Evolutionary conservation across 345 rosid genomes (phyloP).

Genomic region (Bruguiera gymnorhiza): DNA sequence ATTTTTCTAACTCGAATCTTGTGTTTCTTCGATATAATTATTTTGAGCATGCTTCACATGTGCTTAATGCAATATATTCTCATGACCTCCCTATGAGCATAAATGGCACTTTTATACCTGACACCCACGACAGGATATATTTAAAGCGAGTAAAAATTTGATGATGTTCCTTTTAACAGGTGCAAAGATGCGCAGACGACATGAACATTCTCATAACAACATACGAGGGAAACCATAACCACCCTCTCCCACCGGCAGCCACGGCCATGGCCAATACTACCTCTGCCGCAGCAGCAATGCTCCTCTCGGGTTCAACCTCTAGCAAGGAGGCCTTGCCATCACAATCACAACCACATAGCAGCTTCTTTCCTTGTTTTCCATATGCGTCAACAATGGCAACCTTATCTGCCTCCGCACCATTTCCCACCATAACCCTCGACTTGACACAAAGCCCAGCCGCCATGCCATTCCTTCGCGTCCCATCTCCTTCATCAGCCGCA

Average conservation of each 20-base stretch:
- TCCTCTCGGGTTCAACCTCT: slow-evolving; percentile 68
- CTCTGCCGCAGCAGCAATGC: slow-evolving; percentile 89
- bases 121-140: background rate
- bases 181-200: slow-evolving; percentile 90
- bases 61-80: no score
- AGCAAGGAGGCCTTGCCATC: slow-evolving; percentile 49
- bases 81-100: no score
- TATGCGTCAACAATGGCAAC: slow-evolving; percentile 78
- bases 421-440: slow-evolving; percentile 92
- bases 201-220: slow-evolving; percentile 71
- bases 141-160: background rate
- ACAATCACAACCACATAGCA: slow-evolving; percentile 9
- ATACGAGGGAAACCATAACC: slow-evolving; percentile 92
- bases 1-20: no score
- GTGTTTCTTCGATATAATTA: no score
- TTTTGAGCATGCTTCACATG: no score
- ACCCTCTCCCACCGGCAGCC: slow-evolving; percentile 92
- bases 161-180: slow-evolving; percentile 33
- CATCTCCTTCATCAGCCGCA: slow-evolving; percentile 24
- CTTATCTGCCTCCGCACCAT: slow-evolving; percentile 48
- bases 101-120: no score
- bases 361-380: slow-evolving; percentile 46
- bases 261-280: slow-evolving; percentile 85
- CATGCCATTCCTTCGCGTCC: slow-evolving; percentile 32
- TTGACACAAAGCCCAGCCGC: slow-evolving; percentile 57